phyloP scores from a whole-genome alignment of 2,329 filamentous ascomycete species.

The Lachnellula suecica region DNA sequence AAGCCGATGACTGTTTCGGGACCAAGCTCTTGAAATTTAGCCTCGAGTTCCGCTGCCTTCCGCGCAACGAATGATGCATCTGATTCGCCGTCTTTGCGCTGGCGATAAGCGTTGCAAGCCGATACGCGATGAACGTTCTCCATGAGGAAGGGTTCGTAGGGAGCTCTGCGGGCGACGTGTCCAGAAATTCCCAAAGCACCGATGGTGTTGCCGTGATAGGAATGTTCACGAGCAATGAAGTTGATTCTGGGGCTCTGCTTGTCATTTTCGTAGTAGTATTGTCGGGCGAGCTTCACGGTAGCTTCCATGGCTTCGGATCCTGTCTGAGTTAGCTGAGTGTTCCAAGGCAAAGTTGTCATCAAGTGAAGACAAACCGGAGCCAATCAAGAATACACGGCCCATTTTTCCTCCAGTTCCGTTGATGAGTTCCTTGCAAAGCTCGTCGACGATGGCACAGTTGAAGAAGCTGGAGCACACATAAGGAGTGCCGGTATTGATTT shows the following conservation, averaged over 20 bases:
- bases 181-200: conserved; percentile 60
- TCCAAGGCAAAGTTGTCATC: neutral
- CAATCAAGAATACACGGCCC: conserved; percentile 54
- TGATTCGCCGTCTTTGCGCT: conserved; percentile 47
- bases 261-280: conserved; percentile 61
- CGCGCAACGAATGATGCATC: conserved; percentile 54
- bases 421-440: conserved; percentile 41
- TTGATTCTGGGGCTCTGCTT: conserved; percentile 45
- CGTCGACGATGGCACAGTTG: conserved; percentile 50
- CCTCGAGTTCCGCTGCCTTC: conserved; percentile 61
- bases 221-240: conserved; percentile 64
- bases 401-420: conserved; percentile 44
- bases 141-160: conserved; percentile 57
- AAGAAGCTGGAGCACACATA: conserved; percentile 63
- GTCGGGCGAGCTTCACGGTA: conserved; percentile 64
- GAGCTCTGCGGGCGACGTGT: conserved; percentile 55
- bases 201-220: conserved; percentile 71
- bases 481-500: conserved; percentile 53
- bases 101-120: conserved; percentile 64
- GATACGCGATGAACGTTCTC: conserved; percentile 56
- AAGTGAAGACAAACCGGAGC: conserved; percentile 46
- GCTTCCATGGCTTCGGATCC: conserved; percentile 70
- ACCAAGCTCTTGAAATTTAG: conserved; percentile 59
- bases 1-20: conserved; percentile 65
- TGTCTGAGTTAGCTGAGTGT: conserved; percentile 26